Base-by-base conservation (phyloP, 1,139 yeast genomes). In the Kurtzmaniella quercitrusa region DNA sequence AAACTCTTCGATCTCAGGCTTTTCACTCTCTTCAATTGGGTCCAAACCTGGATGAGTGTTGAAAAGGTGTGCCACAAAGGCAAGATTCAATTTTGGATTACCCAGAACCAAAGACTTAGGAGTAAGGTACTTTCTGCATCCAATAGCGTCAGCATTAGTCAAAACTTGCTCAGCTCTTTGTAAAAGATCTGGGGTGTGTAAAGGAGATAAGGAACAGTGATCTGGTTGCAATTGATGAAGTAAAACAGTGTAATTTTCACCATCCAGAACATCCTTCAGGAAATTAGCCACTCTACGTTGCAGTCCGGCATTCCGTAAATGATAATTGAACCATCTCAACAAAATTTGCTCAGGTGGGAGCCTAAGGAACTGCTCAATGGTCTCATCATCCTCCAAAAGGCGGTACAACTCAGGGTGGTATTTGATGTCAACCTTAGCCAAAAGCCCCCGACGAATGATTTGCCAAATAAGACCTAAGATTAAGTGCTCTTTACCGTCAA, bases 401-500 rank as follows among this genome's bases (percentile, higher is more conserved):
- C 99, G 85, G 69, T 94, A 93, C 62, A 93, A 77, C 66, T 93
- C 99, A 3, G 99, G 99, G 59, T 93, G 99, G 50, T 85, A 74
- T 65, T 93, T 91, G 63, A 93, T 93, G 64, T 94, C 98, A 60
- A 93, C 95, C 68, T 93, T 93, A 52, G 94, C 79, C 56, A 93
- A 81, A 60, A 93, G 74, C 40, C 98, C 99, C 66, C 96, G 83
- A 67, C 98, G 85, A 55, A 93, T 94, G 56, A 94, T 86, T 71
- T 93, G 99, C 99, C 99, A 93, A 56, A 93, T 91, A 48, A 94
- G 78, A 48, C 99, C 99, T 54, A 93, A 73, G 51, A 93, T 89
- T 63, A 93, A 79, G 65, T 93, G 98, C 67, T 93, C 99, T 56
- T 86, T 88, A 55, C 99, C 98, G 56, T 91, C 98, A 55, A 91